A percentile compares a stretch with the other conserved stretches of the same genome.
Evolutionary conservation across 2,329 filamentous ascomycete genomes (phyloP).

Genomic region (Juglanconis sp.): DNA sequence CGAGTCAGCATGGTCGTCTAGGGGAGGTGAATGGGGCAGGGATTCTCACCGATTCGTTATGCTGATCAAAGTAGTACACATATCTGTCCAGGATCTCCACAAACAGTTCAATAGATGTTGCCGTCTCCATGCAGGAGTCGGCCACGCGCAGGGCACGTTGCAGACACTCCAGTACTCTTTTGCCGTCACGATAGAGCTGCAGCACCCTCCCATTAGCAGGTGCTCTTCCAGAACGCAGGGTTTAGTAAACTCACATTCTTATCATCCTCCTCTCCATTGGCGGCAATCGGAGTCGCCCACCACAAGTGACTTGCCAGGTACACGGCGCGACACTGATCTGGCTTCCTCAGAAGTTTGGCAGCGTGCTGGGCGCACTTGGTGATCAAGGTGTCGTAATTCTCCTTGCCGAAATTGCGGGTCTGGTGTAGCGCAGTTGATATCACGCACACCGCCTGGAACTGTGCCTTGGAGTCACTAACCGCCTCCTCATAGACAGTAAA

Average conservation of each 20-base stretch:
- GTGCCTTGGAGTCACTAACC: constrained; percentile 90
- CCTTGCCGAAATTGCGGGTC: constrained; percentile 85
- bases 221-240: constrained; percentile 1
- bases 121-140: constrained; percentile 98
- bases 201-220: background rate
- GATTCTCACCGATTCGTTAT: constrained; percentile 81
- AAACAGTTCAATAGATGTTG: constrained; percentile 94
- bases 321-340: constrained; percentile 94
- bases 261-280: constrained; percentile 75
- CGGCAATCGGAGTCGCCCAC: constrained; percentile 87
- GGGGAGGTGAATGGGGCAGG: background rate
- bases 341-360: constrained; percentile 95
- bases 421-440: constrained; percentile 87
- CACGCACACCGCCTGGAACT: constrained; percentile 96
- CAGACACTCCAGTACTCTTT: constrained; percentile 92
- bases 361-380: constrained; percentile 96
- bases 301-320: constrained; percentile 95
- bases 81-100: constrained; percentile 98
- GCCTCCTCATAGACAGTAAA: constrained; percentile 98
- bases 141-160: constrained; percentile 93
- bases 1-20: too few relatives aligned
- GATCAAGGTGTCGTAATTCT: constrained; percentile 98
- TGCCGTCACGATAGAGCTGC: constrained; percentile 93
- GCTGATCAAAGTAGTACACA: constrained; percentile 98
- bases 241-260: constrained; percentile 61